Evolutionary conservation across 2,329 filamentous ascomycete genomes (phyloP).

Genomic region (Colletotrichum plurivorum): DNA sequence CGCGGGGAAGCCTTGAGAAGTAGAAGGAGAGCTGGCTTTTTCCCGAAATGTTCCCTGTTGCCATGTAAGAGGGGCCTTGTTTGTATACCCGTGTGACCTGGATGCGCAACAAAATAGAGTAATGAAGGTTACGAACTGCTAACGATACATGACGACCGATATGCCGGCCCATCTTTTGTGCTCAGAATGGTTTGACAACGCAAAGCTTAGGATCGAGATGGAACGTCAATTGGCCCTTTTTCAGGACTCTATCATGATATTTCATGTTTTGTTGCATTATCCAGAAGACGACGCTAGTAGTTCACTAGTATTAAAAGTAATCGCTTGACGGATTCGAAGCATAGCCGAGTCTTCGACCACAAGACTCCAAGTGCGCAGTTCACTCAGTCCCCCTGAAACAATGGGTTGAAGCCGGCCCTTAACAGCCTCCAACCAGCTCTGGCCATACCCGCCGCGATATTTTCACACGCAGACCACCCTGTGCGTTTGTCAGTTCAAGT

Average conservation of each 20-base stretch:
- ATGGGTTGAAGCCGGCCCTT: neutral
- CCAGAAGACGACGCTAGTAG: too few relatives aligned
- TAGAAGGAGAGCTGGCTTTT: neutral
- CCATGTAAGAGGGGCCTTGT: neutral
- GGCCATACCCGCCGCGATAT: slow-evolving; percentile 31
- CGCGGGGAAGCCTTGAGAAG: neutral
- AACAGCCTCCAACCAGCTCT: slow-evolving; percentile 34
- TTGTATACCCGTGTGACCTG: neutral
- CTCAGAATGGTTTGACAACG: too few relatives aligned
- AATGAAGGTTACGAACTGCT: neutral
- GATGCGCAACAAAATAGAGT: neutral
- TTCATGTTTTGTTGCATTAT: too few relatives aligned
- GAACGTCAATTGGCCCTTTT: too few relatives aligned
- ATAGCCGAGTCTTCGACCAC: too few relatives aligned
- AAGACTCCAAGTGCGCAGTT: too few relatives aligned
- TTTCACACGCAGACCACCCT: slow-evolving; percentile 26
- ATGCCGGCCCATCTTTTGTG: too few relatives aligned
- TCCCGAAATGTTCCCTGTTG: neutral
- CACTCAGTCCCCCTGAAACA: too few relatives aligned
- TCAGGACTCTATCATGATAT: too few relatives aligned
- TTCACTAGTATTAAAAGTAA: too few relatives aligned
- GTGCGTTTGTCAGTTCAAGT: neutral
- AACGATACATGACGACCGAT: neutral
- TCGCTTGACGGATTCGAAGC: too few relatives aligned
- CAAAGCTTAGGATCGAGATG: too few relatives aligned